Evolutionary conservation across 257 asterid species (phyloP).

Genomic region (Knoxia roxburghii): DNA sequence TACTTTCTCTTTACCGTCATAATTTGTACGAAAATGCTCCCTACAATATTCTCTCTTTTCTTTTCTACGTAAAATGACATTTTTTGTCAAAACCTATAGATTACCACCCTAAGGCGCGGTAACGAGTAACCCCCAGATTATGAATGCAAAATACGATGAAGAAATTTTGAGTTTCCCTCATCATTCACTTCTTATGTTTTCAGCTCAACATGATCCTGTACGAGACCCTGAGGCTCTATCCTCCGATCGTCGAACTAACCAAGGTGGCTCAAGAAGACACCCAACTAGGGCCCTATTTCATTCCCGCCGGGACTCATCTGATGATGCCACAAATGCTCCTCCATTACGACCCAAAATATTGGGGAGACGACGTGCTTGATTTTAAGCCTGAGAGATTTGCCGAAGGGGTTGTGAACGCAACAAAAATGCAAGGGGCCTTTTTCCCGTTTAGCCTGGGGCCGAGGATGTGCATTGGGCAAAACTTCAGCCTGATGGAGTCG

Average conservation of each 20-base stretch:
- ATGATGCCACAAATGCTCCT: constrained; percentile 31
- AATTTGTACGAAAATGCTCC: no score
- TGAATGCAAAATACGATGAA: no score
- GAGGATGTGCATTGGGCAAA: constrained; percentile 45
- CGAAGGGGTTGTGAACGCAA: constrained; percentile 40
- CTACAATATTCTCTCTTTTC: no score
- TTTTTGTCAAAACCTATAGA: no score
- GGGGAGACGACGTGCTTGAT: constrained; percentile 46
- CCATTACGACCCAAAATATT: constrained; percentile 33
- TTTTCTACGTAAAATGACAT: no score
- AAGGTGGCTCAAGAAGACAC: constrained; percentile 32
- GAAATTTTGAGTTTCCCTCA: no score
- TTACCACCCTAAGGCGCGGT: no score
- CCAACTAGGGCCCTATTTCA: constrained; percentile 30
- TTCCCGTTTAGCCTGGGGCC: constrained; percentile 58
- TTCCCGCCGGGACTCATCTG: constrained; percentile 38
- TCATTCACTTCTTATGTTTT: neutral
- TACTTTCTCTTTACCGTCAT: no score
- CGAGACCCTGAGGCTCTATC: constrained; percentile 49
- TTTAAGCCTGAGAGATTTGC: constrained; percentile 47
- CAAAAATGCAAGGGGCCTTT: constrained; percentile 31
- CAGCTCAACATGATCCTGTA: constrained; percentile 44
- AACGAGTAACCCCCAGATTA: no score
- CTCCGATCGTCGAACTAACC: constrained; percentile 33
- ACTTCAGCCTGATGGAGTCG: constrained; percentile 44